Percentiles rank a stretch among this genome's conserved stretches.
These are phyloP conservation scores for Aphelidium insulamus DNA, from an alignment of 371 early-diverging fungal species.

Conservation along the genomic window DNA sequence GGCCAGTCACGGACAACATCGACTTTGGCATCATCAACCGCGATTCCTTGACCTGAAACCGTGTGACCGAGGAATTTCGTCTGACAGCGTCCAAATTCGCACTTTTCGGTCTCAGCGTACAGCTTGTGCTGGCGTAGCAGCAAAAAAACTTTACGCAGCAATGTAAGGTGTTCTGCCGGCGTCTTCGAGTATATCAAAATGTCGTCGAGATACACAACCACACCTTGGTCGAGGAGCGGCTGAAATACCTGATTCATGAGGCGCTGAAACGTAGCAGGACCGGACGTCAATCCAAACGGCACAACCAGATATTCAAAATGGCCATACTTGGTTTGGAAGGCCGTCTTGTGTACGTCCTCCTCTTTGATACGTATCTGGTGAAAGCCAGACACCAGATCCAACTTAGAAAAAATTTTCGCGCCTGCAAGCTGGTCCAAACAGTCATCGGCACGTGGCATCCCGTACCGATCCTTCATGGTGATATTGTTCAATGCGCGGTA, in stretches of 20 bases:
- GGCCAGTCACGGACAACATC: slow-evolving; percentile 14
- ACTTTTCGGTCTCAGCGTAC: slow-evolving; percentile 14
- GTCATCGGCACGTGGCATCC: slow-evolving; percentile 13
- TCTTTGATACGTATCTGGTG: slow-evolving; percentile 12
- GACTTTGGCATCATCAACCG: slow-evolving; percentile 12
- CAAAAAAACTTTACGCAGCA: slow-evolving; percentile 9
- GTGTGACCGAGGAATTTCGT: slow-evolving; percentile 20
- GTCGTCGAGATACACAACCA: slow-evolving; percentile 15
- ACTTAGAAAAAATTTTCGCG: slow-evolving; percentile 9
- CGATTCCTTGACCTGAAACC: slow-evolving; percentile 7
- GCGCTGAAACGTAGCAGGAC: slow-evolving; percentile 15
- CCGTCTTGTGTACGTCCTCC: slow-evolving; percentile 5
- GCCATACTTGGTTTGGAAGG: slow-evolving; percentile 8
- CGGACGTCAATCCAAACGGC: slow-evolving; percentile 16
- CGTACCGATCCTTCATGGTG: slow-evolving; percentile 16
- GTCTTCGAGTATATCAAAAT: slow-evolving; percentile 13
- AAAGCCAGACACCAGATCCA: slow-evolving; percentile 16
- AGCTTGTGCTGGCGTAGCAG: slow-evolving; percentile 8
- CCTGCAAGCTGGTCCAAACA: slow-evolving; percentile 7
- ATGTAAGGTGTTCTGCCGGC: slow-evolving; percentile 5
- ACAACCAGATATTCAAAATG: slow-evolving; percentile 16
- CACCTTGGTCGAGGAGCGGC: slow-evolving; percentile 4
- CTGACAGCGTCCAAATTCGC: slow-evolving; percentile 10
- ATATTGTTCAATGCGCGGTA: slow-evolving; percentile 19
- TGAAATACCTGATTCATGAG: slow-evolving; percentile 11